A percentile compares a stretch with the other conserved stretches of the same genome.
Conservation (phyloP, 1,139 yeast genomes). For the Protomyces inundatus region DNA sequence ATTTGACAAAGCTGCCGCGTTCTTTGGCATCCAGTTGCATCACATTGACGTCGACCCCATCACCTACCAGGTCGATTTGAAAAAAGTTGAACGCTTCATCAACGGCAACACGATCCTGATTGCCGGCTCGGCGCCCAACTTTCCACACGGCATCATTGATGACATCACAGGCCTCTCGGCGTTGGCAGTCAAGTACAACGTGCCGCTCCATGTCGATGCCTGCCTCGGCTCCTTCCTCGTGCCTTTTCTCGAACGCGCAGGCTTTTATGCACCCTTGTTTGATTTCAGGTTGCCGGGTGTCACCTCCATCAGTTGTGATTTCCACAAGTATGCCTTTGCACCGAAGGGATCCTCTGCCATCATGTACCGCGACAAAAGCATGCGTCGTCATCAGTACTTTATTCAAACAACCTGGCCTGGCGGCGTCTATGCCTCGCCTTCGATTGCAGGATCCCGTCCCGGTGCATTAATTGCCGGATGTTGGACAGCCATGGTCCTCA, state of each 20-base stretch:
- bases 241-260: constrained; percentile 66
- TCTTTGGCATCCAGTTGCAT: constrained; percentile 78
- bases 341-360: constrained; percentile 94
- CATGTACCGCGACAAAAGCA: constrained; percentile 66
- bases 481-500: constrained; percentile 82
- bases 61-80: constrained; percentile 63
- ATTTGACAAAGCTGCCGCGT: constrained; percentile 85
- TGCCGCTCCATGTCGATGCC: constrained; percentile 92
- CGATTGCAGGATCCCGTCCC: constrained; percentile 93
- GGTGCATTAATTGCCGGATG: constrained; percentile 96
- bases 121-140: constrained; percentile 93
- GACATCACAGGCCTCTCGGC: constrained; percentile 69
- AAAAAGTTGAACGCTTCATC: constrained; percentile 58
- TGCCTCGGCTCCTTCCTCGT: constrained; percentile 90
- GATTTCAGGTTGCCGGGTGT: constrained; percentile 90
- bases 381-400: constrained; percentile 79
- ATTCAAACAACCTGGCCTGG: constrained; percentile 85
- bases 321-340: constrained; percentile 97
- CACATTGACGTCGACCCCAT: constrained; percentile 71
- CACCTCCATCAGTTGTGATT: constrained; percentile 95
- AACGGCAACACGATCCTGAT: constrained; percentile 74
- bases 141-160: constrained; percentile 93
- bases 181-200: constrained; percentile 56
- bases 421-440: constrained; percentile 93
- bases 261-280: constrained; percentile 52